Evolutionary conservation across 192 early-diverging fungal genomes (phyloP), one percentile per base, ranked within the genome.

Genomic region (Backusella sp.): DNA sequence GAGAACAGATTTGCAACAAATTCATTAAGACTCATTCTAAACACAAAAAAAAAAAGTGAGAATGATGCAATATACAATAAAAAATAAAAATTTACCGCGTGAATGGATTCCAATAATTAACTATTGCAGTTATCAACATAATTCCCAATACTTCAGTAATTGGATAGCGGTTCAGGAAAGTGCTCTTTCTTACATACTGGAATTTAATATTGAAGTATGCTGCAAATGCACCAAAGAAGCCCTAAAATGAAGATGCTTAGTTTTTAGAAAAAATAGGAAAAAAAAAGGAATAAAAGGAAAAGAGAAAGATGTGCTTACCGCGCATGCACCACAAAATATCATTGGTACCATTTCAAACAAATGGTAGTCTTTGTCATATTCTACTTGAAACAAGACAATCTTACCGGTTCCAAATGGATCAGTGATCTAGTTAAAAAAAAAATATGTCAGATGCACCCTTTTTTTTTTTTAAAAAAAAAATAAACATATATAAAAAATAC

Each of bases 331-430:
- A 2, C 96, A 88, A 11, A 96, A 44, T 3, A 96, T 79, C 75
- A 95, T 97, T 68, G 93, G 92, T 70, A 92, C 77, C 75, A 98
- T 84, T 85, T 99, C 98, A 79, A 99, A 98, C 23, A 90, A 82
- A 82, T 97, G 94, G 90, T 95, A 99, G 7, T 92, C 91, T 66
- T 94, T 86, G 39, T 96, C 92, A 77, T 97, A 96, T 7, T 90
- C 87, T 39, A 96, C 96, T 80, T 96, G 94, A 77, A 95, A 96
- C 67, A 94, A 85, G 2, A 94, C 94, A 39, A 96, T 85, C 81
- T 96, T 96, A 71, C 92, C 91, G 6, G 89, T 93, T 78, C 92
- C 89, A 83, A 93, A 96, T 9, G 94, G 94, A 76, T 96, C 89
- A 49, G 87, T 79, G 68, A 96, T 84, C 91, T 96, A 87, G 35